Conservation (phyloP, 2,329 filamentous ascomycete genomes). For the Nemania diffusa region DNA sequence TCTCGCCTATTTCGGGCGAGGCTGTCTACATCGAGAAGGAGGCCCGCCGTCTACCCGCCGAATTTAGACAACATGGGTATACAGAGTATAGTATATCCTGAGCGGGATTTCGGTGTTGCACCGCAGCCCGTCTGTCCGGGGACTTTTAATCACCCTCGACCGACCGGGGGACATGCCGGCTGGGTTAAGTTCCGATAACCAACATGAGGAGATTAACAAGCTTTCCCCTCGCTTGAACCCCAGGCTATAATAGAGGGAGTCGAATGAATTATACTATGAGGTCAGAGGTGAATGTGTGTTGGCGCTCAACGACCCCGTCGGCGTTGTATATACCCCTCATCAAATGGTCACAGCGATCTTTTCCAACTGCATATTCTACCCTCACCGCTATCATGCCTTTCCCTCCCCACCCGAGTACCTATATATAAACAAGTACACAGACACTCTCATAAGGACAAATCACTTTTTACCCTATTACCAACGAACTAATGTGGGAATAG, state of each 20-base stretch:
- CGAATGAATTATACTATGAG: neutral
- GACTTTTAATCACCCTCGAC: neutral
- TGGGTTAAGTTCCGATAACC: neutral
- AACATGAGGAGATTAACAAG: neutral
- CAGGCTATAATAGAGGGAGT: neutral
- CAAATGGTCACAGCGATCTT: neutral
- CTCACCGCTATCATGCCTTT: neutral
- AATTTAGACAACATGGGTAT: conserved; percentile 17
- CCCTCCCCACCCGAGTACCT: neutral
- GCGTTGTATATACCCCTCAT: neutral
- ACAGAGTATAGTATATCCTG: neutral
- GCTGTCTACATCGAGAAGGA: conserved; percentile 22
- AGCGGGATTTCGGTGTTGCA: conserved; percentile 13
- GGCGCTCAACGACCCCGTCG: neutral
- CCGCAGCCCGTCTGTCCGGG: conserved; percentile 9
- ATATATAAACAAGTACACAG: neutral
- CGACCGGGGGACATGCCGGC: neutral
- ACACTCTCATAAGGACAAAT: neutral
- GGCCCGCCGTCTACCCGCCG: conserved; percentile 15
- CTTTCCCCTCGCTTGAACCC: neutral
- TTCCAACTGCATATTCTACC: neutral
- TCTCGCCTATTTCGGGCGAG: conserved; percentile 11
- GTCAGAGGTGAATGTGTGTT: neutral
- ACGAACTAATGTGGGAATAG: neutral
- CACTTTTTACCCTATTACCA: neutral